Conservation (phyloP, 2,329 filamentous ascomycete genomes). For the Zelopaecilomyces penicillatus region DNA sequence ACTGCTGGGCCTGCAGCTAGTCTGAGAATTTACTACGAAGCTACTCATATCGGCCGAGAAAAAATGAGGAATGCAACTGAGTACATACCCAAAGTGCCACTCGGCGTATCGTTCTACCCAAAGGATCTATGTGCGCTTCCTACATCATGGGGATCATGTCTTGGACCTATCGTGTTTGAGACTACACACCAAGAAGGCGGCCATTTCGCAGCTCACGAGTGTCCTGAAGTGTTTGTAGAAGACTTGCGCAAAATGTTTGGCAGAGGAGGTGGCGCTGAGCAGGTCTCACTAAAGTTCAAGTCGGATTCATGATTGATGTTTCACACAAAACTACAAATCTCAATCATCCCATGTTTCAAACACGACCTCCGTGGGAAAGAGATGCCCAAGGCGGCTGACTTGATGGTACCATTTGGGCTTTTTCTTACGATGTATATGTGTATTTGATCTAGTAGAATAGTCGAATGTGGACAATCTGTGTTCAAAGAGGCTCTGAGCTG, state of each 20-base stretch:
- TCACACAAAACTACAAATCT: no score
- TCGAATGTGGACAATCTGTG: no score
- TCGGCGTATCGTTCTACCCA: conserved; percentile 48
- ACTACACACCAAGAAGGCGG: conserved; percentile 42
- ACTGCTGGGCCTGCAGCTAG: conserved; percentile 60
- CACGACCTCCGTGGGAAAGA: no score
- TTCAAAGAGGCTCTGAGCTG: no score
- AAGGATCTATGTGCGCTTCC: conserved; percentile 48
- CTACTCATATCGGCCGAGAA: conserved; percentile 30
- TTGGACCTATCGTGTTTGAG: conserved; percentile 54
- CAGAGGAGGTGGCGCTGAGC: not conserved
- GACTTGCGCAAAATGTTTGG: conserved; percentile 37
- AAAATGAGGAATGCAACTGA: conserved; percentile 7
- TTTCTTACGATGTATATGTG: no score
- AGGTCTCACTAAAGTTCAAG: not conserved
- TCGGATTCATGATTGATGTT: not conserved
- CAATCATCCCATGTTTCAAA: no score
- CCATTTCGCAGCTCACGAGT: conserved; percentile 55
- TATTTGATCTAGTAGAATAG: no score
- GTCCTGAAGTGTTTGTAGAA: conserved; percentile 40
- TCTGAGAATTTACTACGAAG: conserved; percentile 65
- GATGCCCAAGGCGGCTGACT: no score
- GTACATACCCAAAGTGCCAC: conserved; percentile 28
- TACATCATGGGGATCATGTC: conserved; percentile 45
- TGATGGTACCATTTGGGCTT: no score